phyloP scores from a whole-genome alignment of 495 filamentous ascomycete genomes.

The Rostrohypoxylon terebratum region DNA sequence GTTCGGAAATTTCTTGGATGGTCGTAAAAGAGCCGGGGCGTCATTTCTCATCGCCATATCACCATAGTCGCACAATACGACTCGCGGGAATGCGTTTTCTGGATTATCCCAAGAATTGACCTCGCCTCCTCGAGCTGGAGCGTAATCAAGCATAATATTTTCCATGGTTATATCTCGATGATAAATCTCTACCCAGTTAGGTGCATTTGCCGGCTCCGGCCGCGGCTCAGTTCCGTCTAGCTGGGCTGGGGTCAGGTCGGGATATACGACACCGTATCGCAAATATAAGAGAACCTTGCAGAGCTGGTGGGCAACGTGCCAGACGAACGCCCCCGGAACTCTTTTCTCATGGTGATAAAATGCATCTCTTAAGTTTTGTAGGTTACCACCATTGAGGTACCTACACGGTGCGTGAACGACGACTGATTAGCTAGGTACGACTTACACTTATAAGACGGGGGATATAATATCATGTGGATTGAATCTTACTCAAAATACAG shows the following conservation, averaged over 20 bases:
- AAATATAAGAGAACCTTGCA: not conserved
- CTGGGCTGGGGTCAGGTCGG: too few relatives aligned
- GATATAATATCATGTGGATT: not conserved
- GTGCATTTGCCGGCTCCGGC: too few relatives aligned
- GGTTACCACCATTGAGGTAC: conserved; percentile 15
- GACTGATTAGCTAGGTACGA: not conserved
- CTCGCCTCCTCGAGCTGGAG: not conserved
- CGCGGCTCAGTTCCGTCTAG: too few relatives aligned
- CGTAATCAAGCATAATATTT: conserved; percentile 14
- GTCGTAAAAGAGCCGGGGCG: not conserved
- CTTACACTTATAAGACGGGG: not conserved
- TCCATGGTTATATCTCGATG: conserved; percentile 2
- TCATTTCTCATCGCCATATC: not conserved
- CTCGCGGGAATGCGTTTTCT: conserved; percentile 12
- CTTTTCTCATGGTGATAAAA: not conserved
- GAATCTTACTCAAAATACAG: conserved; percentile 19
- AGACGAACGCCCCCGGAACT: conserved; percentile 23
- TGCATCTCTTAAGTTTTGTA: not conserved
- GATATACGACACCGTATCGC: not conserved
- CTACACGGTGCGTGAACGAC: not conserved
- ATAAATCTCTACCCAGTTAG: not conserved
- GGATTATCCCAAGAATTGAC: not conserved
- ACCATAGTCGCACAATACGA: conserved; percentile 4
- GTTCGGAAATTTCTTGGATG: not conserved
- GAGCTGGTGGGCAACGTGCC: conserved; percentile 17